Evolutionary conservation across 441 rosid genomes (phyloP).

Genomic region (Geranium incanum): DNA sequence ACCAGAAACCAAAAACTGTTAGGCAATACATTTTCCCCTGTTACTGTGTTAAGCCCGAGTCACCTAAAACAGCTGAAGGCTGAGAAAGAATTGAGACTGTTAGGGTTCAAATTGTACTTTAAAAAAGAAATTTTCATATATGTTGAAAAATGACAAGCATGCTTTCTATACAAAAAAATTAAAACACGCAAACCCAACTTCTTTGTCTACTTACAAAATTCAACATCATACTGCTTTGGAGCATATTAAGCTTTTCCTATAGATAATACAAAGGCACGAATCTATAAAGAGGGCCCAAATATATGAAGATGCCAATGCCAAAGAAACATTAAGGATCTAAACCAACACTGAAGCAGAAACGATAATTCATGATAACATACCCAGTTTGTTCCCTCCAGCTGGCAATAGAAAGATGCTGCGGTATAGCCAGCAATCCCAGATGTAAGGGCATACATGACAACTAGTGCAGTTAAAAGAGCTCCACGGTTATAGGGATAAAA

Average conservation of each 20-base stretch:
- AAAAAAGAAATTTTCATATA: background rate
- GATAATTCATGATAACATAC: background rate
- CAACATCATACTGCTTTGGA: background rate
- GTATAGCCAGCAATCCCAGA: background rate
- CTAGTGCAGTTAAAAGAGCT: too few species aligned
- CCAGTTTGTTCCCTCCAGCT: background rate
- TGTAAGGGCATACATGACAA: background rate
- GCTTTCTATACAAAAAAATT: background rate
- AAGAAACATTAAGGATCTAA: background rate
- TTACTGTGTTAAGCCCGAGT: background rate
- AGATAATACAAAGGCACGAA: background rate
- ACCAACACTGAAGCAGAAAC: background rate
- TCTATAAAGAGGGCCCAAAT: background rate
- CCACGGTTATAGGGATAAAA: too few species aligned
- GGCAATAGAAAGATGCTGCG: background rate
- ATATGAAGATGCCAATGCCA: background rate
- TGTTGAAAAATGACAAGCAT: background rate
- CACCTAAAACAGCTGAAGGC: slow-evolving; percentile 1
- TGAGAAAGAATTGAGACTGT: background rate
- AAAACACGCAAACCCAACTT: background rate
- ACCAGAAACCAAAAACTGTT: background rate
- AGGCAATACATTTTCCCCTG: background rate
- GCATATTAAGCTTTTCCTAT: background rate
- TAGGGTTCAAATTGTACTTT: background rate
- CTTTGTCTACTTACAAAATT: background rate